A percentile compares a stretch with the other conserved stretches of the same genome.
Evolutionary conservation across 768 basidiomycete genomes (phyloP).

Genomic region (Collybia mongolica): DNA sequence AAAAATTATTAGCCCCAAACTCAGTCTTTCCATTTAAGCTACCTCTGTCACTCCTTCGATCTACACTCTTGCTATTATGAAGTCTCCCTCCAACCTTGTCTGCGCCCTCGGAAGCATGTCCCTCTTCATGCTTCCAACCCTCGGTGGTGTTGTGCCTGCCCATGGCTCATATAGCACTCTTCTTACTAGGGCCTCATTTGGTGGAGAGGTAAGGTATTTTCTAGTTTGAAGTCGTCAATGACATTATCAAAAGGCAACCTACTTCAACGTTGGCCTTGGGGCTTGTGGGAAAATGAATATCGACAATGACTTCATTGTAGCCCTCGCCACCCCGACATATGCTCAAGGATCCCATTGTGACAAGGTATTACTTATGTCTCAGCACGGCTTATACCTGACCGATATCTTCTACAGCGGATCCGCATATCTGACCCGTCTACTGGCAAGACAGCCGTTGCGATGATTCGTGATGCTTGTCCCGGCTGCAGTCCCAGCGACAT

Average conservation of each 20-base stretch:
- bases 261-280: conserved; percentile 22
- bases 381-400: background rate
- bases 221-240: background rate
- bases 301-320: conserved; percentile 22
- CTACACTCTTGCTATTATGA: too few relatives aligned
- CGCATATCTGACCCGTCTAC: conserved; percentile 12
- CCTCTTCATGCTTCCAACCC: too few relatives aligned
- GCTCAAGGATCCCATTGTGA: conserved; percentile 18
- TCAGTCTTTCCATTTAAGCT: too few relatives aligned
- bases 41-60: too few relatives aligned
- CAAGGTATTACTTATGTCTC: conserved; percentile 10
- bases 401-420: conserved; percentile 8
- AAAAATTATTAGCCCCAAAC: too few relatives aligned
- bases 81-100: too few relatives aligned
- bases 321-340: conserved; percentile 16
- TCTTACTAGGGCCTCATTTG: background rate
- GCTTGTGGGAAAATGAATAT: conserved; percentile 20
- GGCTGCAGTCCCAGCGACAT: conserved; percentile 17
- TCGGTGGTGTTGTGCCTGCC: too few relatives aligned
- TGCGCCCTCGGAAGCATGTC: too few relatives aligned
- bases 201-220: background rate
- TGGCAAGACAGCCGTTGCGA: conserved; percentile 16
- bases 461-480: conserved; percentile 20
- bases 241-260: conserved; percentile 12
- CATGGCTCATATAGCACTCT: background rate